phyloP scores from a whole-genome alignment of 192 early-diverging fungal genomes.

The Backusella macrospora region DNA sequence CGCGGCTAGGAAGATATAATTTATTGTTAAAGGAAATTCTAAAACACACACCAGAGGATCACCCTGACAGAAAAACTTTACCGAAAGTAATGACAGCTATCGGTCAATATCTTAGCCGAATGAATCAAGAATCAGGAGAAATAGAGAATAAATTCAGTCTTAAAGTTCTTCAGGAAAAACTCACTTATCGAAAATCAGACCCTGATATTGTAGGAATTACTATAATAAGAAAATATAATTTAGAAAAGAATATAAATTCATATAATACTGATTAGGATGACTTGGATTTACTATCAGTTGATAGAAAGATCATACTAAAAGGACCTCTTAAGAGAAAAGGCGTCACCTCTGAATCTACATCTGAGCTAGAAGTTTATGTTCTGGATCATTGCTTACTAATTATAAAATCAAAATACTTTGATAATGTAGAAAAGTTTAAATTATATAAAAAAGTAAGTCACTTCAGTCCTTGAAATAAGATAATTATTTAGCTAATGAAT shows the following conservation, averaged over 20 bases:
- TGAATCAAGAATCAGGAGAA: slow-evolving; percentile 88
- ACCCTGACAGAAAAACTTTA: slow-evolving; percentile 77
- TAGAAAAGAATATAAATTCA: background rate
- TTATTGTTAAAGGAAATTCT: slow-evolving; percentile 81
- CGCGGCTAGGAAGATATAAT: slow-evolving; percentile 86
- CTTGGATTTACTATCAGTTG: slow-evolving; percentile 71
- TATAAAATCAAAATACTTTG: slow-evolving; percentile 66
- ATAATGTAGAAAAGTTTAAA: slow-evolving; percentile 64
- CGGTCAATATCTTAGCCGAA: slow-evolving; percentile 69
- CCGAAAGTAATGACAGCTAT: slow-evolving; percentile 76
- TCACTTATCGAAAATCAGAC: slow-evolving; percentile 55
- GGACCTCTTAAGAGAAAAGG: slow-evolving; percentile 70
- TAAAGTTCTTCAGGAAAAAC: slow-evolving; percentile 63
- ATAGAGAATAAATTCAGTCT: slow-evolving; percentile 88
- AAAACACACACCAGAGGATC: slow-evolving; percentile 79
- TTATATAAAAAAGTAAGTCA: slow-evolving; percentile 52
- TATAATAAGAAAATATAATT: background rate
- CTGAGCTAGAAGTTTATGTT: slow-evolving; percentile 76
- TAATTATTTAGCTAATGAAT: slow-evolving; percentile 18
- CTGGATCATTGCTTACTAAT: slow-evolving; percentile 89
- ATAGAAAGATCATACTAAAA: slow-evolving; percentile 75
- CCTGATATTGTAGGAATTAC: background rate
- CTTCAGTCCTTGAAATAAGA: background rate
- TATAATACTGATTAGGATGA: slow-evolving; percentile 49
- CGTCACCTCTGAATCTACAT: slow-evolving; percentile 45